Percentiles rank a stretch among this genome's conserved stretches.
phyloP scores from a whole-genome alignment of 2,329 filamentous ascomycete species.

The Eurotiales sp. region DNA sequence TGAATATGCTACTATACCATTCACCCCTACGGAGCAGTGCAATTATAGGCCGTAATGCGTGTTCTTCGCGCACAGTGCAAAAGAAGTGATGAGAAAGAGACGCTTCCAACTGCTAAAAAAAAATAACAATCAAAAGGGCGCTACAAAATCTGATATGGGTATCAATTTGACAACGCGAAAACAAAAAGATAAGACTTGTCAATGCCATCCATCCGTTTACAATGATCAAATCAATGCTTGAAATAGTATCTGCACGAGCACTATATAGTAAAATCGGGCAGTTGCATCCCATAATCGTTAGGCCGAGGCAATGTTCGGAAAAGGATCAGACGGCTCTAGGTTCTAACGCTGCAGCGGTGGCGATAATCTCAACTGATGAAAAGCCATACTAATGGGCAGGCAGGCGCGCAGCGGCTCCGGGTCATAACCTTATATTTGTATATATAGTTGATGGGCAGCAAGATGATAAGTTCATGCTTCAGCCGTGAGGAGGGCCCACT shows the following conservation, averaged over 20 bases:
- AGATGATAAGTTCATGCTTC: constrained; percentile 13
- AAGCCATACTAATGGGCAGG: neutral
- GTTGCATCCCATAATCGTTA: constrained; percentile 1
- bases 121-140: constrained; percentile 8
- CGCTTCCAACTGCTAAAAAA: constrained; percentile 6
- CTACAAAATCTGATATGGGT: constrained; percentile 16
- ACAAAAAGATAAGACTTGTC: constrained; percentile 7
- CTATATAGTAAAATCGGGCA: constrained; percentile 3
- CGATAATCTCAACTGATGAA: neutral
- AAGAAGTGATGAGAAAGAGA: constrained; percentile 8
- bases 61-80: neutral
- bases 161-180: constrained; percentile 14
- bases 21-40: constrained; percentile 15
- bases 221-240: constrained; percentile 10
- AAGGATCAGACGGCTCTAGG: neutral
- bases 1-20: constrained; percentile 13
- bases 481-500: constrained; percentile 31
- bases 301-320: neutral
- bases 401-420: neutral
- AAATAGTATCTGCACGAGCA: constrained; percentile 4
- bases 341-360: neutral
- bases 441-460: neutral
- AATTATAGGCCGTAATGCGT: constrained; percentile 5
- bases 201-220: no score
- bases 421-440: neutral